phyloP scores from a whole-genome alignment of 2,329 filamentous ascomycete species.

The Aspergillus sojae region DNA sequence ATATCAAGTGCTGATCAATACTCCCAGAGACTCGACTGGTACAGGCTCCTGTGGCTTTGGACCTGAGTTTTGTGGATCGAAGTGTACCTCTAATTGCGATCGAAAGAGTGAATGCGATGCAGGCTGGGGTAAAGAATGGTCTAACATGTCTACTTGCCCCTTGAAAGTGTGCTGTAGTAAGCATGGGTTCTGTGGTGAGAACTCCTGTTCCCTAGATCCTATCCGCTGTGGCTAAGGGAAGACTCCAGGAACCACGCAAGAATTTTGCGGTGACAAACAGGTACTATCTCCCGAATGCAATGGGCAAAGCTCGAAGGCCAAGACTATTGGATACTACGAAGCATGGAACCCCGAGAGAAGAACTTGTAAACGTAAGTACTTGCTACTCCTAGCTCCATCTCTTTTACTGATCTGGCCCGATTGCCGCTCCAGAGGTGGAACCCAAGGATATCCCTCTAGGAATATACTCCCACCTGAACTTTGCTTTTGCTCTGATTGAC shows the following conservation, averaged over 20 bases:
- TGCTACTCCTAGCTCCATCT: not conserved
- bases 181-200: constrained; percentile 21
- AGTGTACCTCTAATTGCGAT: constrained; percentile 24
- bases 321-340: constrained; percentile 42
- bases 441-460: constrained; percentile 25
- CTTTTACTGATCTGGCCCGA: not conserved
- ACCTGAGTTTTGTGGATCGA: constrained; percentile 14
- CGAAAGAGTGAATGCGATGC: constrained; percentile 29
- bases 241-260: constrained; percentile 8
- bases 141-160: constrained; percentile 24
- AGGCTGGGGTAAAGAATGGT: constrained; percentile 23
- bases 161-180: constrained; percentile 36
- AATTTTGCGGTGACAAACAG: constrained; percentile 10
- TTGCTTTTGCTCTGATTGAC: constrained; percentile 49
- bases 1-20: not conserved
- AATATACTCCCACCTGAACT: constrained; percentile 37
- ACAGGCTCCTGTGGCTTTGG: constrained; percentile 19
- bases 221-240: not conserved
- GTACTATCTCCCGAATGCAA: constrained; percentile 17
- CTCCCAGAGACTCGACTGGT: constrained; percentile 12
- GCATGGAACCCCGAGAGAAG: constrained; percentile 28
- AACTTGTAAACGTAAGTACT: constrained; percentile 21
- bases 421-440: constrained; percentile 9
- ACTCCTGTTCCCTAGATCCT: not conserved
- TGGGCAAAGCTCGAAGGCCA: constrained; percentile 6